Evolutionary conservation across 208 protist genomes (phyloP).

Genomic region (Trypanosoma vivax): DNA sequence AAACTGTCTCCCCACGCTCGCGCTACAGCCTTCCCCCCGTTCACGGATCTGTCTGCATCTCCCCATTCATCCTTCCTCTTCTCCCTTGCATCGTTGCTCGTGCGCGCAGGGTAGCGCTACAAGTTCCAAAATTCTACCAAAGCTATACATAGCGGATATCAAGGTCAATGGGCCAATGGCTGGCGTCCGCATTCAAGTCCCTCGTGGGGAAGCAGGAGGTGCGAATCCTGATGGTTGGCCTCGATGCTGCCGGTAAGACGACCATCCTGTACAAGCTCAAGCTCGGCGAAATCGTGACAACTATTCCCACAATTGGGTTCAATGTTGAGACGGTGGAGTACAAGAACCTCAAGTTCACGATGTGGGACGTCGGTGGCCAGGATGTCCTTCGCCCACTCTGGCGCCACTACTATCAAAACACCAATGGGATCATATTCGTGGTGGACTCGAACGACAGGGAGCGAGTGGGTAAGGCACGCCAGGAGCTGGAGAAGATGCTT

Average conservation of each 20-base stretch:
- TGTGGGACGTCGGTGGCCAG: conserved; percentile 96
- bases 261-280: conserved; percentile 98
- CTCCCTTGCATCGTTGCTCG: too few relatives aligned
- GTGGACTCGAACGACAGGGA: conserved; percentile 95
- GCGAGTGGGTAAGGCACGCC: conserved; percentile 82
- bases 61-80: too few relatives aligned
- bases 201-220: conserved; percentile 95
- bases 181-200: conserved; percentile 63
- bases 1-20: not conserved
- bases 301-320: conserved; percentile 96
- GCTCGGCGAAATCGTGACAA: conserved; percentile 94
- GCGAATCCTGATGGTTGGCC: conserved; percentile 97
- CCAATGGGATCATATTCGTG: conserved; percentile 96
- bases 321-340: conserved; percentile 97
- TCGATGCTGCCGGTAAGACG: conserved; percentile 98
- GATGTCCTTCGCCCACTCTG: conserved; percentile 95
- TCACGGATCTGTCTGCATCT: too few relatives aligned
- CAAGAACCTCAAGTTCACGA: conserved; percentile 95
- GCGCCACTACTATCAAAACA: conserved; percentile 97
- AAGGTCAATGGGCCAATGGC: conserved; percentile 25
- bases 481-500: conserved; percentile 95
- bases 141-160: too few relatives aligned
- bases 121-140: too few relatives aligned
- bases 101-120: too few relatives aligned
- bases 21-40: conserved; percentile 11